phyloP scores from a whole-genome alignment of 305 asterid genomes.

The Fraxinus ornus region DNA sequence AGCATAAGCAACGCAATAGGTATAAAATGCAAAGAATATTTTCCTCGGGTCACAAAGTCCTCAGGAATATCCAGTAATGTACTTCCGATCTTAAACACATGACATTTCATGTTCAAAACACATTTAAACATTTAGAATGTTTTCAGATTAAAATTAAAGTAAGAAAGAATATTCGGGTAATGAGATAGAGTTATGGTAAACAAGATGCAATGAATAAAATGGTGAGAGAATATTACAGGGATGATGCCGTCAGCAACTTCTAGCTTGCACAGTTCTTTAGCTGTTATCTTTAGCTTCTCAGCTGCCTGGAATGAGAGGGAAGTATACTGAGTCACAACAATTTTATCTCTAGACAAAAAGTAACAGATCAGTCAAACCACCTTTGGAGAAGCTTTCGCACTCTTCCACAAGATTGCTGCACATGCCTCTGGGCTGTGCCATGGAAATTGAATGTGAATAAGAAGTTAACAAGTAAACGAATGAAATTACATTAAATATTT shows the following conservation, averaged over 20 bases:
- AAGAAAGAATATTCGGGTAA: slow-evolving; percentile 2
- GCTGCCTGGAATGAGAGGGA: slow-evolving; percentile 73
- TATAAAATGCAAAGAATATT: background rate
- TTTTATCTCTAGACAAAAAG: slow-evolving; percentile 7
- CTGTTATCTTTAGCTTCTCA: slow-evolving; percentile 83
- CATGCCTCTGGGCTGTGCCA: slow-evolving; percentile 94
- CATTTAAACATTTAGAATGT: background rate
- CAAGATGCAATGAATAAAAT: slow-evolving; percentile 1
- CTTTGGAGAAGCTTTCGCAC: slow-evolving; percentile 86
- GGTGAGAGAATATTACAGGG: slow-evolving; percentile 63
- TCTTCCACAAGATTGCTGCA: slow-evolving; percentile 94
- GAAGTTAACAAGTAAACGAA: background rate
- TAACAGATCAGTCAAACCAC: slow-evolving; percentile 39
- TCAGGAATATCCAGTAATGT: background rate
- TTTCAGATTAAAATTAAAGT: background rate
- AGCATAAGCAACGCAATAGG: slow-evolving; percentile 6
- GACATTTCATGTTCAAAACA: slow-evolving; percentile 16
- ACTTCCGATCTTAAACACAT: background rate
- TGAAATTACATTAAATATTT: background rate
- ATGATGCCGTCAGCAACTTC: slow-evolving; percentile 68
- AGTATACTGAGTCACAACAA: slow-evolving; percentile 25
- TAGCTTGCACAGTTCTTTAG: slow-evolving; percentile 63
- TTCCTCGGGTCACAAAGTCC: background rate
- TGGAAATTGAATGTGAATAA: slow-evolving; percentile 18
- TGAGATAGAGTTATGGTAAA: background rate